These are phyloP conservation scores for Chaetomium olivaceum DNA, from an alignment of 2,329 filamentous ascomycete genomes.

Conservation along the genomic window DNA sequence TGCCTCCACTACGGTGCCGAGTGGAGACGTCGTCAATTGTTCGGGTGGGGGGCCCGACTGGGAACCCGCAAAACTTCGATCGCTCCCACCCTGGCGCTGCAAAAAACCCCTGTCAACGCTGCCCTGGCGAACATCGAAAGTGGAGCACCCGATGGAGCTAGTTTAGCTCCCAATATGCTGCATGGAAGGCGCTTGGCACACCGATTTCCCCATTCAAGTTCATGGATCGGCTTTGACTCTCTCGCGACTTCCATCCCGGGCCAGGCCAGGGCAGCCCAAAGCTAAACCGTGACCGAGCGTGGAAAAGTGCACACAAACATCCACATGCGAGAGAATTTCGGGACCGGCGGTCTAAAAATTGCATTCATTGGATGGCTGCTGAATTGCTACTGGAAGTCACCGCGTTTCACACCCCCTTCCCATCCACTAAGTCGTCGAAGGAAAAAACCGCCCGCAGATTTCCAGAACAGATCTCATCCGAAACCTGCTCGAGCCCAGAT, in stretches of 20 bases:
- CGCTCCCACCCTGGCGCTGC: slow-evolving; percentile 1
- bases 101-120: neutral
- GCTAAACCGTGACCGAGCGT: neutral
- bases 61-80: neutral
- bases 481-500: slow-evolving; percentile 20
- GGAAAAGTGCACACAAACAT: slow-evolving; percentile 4
- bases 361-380: neutral
- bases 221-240: neutral
- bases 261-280: neutral
- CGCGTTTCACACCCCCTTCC: neutral
- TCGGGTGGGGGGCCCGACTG: slow-evolving; percentile 6
- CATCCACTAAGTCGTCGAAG: neutral
- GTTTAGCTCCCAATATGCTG: slow-evolving; percentile 3
- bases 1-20: neutral
- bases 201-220: neutral
- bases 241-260: neutral
- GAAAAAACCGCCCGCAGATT: slow-evolving; percentile 3
- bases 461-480: slow-evolving; percentile 18
- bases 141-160: slow-evolving; percentile 4
- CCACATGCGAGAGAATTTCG: slow-evolving; percentile 4
- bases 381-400: neutral
- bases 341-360: slow-evolving; percentile 7
- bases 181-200: slow-evolving; percentile 14
- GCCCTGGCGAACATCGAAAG: neutral
- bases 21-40: slow-evolving; percentile 15